Percentiles rank a stretch among this genome's conserved stretches.
Evolutionary conservation across 2,329 filamentous ascomycete species (phyloP).

Genomic region (Fusarium haematococcum): DNA sequence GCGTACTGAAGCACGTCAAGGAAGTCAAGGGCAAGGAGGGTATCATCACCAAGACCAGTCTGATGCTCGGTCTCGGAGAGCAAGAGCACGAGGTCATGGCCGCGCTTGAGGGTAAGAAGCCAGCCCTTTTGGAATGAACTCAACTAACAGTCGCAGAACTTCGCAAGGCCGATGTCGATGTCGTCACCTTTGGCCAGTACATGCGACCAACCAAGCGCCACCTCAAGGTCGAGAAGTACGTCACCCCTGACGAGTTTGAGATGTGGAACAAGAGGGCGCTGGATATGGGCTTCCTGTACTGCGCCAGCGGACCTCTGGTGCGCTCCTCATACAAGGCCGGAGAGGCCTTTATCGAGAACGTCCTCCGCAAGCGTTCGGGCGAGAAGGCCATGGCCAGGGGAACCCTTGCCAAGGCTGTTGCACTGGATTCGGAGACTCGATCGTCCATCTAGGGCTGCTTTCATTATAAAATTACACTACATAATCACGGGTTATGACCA

Average conservation of each 20-base stretch:
- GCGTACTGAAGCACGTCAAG: constrained; percentile 86
- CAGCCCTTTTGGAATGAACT: background rate
- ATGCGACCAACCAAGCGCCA: constrained; percentile 99
- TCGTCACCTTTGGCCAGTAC: constrained; percentile 99
- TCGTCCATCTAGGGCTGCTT: constrained; percentile 37
- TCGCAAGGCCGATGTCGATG: constrained; percentile 84
- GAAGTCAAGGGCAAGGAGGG: constrained; percentile 72
- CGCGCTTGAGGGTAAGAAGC: constrained; percentile 72
- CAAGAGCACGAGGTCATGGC: constrained; percentile 87
- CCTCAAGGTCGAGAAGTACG: constrained; percentile 95
- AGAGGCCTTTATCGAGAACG: constrained; percentile 98
- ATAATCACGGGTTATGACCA: constrained; percentile 42
- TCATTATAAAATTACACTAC: constrained; percentile 21
- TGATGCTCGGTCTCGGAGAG: constrained; percentile 97
- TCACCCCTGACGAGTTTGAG: constrained; percentile 92
- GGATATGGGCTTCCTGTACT: constrained; percentile 97
- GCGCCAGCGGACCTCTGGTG: constrained; percentile 91
- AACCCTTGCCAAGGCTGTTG: constrained; percentile 54
- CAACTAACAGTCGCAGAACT: constrained; percentile 67
- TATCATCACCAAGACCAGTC: constrained; percentile 97
- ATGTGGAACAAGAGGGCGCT: constrained; percentile 90
- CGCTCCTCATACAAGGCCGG: constrained; percentile 97
- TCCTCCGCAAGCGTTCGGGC: constrained; percentile 82
- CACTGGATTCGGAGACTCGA: constrained; percentile 48
- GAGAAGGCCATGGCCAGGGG: constrained; percentile 52